Base-by-base conservation (phyloP, 1,139 yeast genomes). In the Suhomyces coccinellae region DNA sequence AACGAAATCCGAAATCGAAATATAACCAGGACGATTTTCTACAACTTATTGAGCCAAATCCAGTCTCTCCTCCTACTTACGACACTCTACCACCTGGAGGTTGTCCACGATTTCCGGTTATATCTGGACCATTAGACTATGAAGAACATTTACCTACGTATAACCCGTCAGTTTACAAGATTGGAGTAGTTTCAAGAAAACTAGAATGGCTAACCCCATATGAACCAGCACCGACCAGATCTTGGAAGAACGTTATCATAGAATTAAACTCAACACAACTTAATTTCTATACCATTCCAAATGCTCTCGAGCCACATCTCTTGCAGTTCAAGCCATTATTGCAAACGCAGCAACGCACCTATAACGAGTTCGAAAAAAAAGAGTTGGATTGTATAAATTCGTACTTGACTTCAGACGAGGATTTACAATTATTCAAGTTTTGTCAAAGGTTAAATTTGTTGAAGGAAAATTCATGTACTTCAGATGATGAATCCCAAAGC, bases 231-330 rank as follows among this genome's bases (percentile, higher is more conserved):
- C 73, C 81, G 1, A 62, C 73, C 9, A 65, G 89, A 52, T 73
- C 77, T n/a, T 85, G 93, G 93, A 80, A 72, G 55, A 70, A 75
- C 41, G 71, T 73, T 28, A 69, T 86, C 7, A 67, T 85, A 65
- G 93, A 86, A 57, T 65, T 86, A 30, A 86, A 86, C 63, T 82
- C 88, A 2, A 86, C 93, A 1, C 93, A 86, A 63, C 60, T 86
- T 31, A 86, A 85, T 61, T 70, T 86, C 43, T 85, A 85, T 58
- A 50, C 55, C 9, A 62, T 74, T 5, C 78, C 79, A 1, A 57
- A 58, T 33, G 55, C 61, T 43, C 41, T 74, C 46, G 75, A 71
- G 52, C 49, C 61, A 56, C 57, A 61, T 37, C 26, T 71, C 5
- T 34, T 66, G 26, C 45, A 51, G 11, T 68, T 63, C 45, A 48